A percentile compares a stretch with the other conserved stretches of the same genome.
Evolutionary conservation across 148 eudicot species (phyloP).

Genomic region (Fagopyrum homotropicum): DNA sequence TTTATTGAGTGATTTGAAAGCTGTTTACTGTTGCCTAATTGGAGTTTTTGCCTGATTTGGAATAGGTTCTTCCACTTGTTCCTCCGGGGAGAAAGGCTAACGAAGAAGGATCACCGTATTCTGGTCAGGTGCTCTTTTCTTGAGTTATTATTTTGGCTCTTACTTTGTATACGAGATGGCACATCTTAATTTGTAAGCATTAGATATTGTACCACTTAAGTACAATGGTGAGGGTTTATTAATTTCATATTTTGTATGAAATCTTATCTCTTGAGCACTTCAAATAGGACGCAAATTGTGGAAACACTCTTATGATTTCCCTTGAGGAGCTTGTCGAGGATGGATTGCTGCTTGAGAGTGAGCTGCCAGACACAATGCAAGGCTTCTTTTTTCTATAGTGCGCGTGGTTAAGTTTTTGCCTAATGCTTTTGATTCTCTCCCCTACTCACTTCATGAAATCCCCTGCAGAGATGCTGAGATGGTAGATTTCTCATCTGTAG

Average conservation of each 20-base stretch:
- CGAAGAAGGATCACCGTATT: conserved; percentile 92
- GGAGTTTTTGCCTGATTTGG: not conserved
- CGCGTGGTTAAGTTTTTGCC: not conserved
- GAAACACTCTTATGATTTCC: conserved; percentile 91
- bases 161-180: not conserved
- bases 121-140: conserved; percentile 62
- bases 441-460: conserved; percentile 5
- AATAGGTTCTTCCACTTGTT: conserved; percentile 94
- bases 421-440: not conserved
- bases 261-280: not conserved
- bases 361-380: conserved; percentile 85
- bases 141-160: not conserved
- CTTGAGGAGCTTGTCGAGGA: conserved; percentile 95
- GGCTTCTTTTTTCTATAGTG: conserved; percentile 13
- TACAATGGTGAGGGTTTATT: conserved; percentile 1
- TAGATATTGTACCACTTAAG: not conserved
- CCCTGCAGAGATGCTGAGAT: conserved; percentile 42
- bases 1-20: not conserved
- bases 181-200: not conserved
- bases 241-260: not conserved
- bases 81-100: conserved; percentile 88
- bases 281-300: conserved; percentile 92
- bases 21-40: not conserved
- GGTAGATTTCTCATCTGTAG: conserved; percentile 56
- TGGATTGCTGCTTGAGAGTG: conserved; percentile 67